Evolutionary conservation across 2,329 filamentous ascomycete genomes (phyloP), one percentile per base, ranked within the genome.

Genomic region (Penicillium sp.): DNA sequence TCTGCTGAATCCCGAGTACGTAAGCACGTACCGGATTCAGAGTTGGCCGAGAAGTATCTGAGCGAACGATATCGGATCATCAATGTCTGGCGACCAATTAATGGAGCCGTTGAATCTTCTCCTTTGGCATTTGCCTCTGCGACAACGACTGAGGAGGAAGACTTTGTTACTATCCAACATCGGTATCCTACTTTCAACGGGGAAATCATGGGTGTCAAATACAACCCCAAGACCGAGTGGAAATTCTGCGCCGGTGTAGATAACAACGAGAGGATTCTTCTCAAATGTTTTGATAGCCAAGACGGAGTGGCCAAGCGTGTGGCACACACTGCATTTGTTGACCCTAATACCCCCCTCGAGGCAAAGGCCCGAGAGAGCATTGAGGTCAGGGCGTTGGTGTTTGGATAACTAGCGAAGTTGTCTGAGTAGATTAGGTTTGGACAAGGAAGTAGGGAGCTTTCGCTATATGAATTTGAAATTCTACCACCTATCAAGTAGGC

Each of bases 1-100:
- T 89, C 89, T 0, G 87, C 88, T 0, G 86, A 83, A 62, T 82
- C 76, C 1, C 84, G 89, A 13, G 88, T 91, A 15, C 81, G 86
- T 1, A 80, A 87, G 1, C 89, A 91, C 68, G 66, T 89, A 0
- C 79, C 84, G 0, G 75, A 73, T 2, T 80, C 81, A 1, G 86
- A 88, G 68, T 85, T 83, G 0, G n/a, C 12, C 8, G 85, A 88
- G 30, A 80, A 82, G 58, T 76, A 90, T 10, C 67, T 90, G 2
- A 80, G 81, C 59, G 81, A 83, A 8, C 81, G 89, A 5, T 89
- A 85, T 70, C 87, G 89, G 70, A 86, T 90, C 69, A 86, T 91
- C 73, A 91, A 91, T 65, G 88, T 91, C 17, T 91, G 89, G 89
- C 82, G 89, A 40, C 88, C 89, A 0, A 89, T 91, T 66, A 49